A percentile compares a stretch with the other conserved stretches of the same genome.
Conservation (phyloP, 1,284 basidiomycete genomes). For the Bjerkandera adusta region DNA sequence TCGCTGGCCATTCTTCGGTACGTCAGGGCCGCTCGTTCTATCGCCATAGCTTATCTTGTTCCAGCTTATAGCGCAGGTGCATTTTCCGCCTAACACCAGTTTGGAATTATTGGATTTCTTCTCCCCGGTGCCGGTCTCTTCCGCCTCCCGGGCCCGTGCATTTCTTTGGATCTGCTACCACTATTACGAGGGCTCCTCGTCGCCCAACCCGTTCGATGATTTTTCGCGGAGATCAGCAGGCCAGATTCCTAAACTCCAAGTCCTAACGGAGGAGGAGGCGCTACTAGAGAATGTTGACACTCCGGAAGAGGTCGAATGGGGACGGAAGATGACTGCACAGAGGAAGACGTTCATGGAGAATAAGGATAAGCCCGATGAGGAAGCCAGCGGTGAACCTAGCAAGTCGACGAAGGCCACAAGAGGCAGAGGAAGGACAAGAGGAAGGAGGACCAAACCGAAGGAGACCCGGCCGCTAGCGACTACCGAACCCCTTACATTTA, state of each 20-base stretch:
- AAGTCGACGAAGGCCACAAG: no score
- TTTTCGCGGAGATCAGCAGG: conserved; percentile 47
- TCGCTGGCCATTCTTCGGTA: conserved; percentile 55
- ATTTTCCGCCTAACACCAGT: conserved; percentile 47
- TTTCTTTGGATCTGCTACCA: conserved; percentile 80
- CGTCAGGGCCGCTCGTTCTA: conserved; percentile 23
- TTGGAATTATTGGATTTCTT: conserved; percentile 69
- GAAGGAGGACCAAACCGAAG: conserved; percentile 6
- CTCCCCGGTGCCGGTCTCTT: conserved; percentile 55
- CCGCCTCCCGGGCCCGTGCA: conserved; percentile 59
- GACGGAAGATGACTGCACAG: conserved; percentile 60
- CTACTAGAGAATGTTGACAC: conserved; percentile 67
- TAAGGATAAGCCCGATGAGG: conserved; percentile 26
- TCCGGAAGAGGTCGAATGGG: conserved; percentile 64
- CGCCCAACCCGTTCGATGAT: conserved; percentile 68
- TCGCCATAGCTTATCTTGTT: conserved; percentile 12
- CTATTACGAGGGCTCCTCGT: conserved; percentile 63
- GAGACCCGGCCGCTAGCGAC: background rate
- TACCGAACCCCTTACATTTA: no score
- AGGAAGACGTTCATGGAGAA: conserved; percentile 64
- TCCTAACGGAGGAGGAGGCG: conserved; percentile 47
- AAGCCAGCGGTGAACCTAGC: no score
- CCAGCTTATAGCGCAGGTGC: conserved; percentile 53
- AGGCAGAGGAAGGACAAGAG: conserved; percentile 16
- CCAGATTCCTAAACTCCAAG: conserved; percentile 54